Percentiles rank a stretch among this genome's conserved stretches.
Evolutionary conservation across 805 yeast genomes (phyloP).

Genomic region (Nakazawaea sp.): DNA sequence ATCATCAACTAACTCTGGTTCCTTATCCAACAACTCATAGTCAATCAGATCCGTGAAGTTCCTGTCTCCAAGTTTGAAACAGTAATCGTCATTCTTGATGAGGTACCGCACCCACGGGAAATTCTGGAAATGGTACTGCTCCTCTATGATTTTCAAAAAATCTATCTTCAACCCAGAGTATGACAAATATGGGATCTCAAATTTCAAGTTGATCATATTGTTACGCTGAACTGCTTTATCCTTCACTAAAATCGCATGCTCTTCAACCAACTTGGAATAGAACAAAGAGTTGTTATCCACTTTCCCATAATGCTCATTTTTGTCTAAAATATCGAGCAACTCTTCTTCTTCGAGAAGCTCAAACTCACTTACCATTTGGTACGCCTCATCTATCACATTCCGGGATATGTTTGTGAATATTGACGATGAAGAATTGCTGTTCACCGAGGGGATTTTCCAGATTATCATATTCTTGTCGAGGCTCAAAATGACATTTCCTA

Average conservation of each 20-base stretch:
- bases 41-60: conserved; percentile 10
- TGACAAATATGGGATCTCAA: conserved; percentile 58
- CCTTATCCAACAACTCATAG: neutral
- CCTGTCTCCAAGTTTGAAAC: conserved; percentile 13
- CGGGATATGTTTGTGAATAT: conserved; percentile 13
- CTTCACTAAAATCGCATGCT: conserved; percentile 23
- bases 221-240: conserved; percentile 27
- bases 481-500: conserved; percentile 66
- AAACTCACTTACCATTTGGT: conserved; percentile 25
- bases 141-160: conserved; percentile 61
- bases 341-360: conserved; percentile 17
- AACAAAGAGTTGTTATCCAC: conserved; percentile 26
- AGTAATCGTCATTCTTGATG: conserved; percentile 31
- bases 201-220: conserved; percentile 40
- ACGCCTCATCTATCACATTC: conserved; percentile 2
- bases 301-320: conserved; percentile 19
- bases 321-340: conserved; percentile 14
- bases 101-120: conserved; percentile 77
- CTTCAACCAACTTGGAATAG: conserved; percentile 23
- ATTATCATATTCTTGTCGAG: conserved; percentile 62
- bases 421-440: conserved; percentile 36
- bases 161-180: conserved; percentile 63
- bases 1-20: neutral
- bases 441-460: conserved; percentile 66
- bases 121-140: conserved; percentile 46